Evolutionary conservation across 129 eudicot species (phyloP).

Genomic region (Tagetes patula): DNA sequence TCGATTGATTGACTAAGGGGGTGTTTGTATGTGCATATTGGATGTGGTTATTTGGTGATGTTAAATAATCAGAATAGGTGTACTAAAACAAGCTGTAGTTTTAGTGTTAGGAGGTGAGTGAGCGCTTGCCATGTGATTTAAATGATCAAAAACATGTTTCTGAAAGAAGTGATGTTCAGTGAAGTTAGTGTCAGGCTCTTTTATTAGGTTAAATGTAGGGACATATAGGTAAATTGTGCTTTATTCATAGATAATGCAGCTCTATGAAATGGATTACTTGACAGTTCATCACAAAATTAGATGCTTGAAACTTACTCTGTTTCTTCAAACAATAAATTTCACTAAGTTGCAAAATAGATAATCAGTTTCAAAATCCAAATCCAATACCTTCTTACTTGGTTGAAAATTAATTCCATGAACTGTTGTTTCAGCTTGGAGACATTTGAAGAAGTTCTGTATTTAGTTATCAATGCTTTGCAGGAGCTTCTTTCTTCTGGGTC

Average conservation of each 20-base stretch:
- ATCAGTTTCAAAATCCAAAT: not conserved
- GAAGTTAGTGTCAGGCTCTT: not conserved
- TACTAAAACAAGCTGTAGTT: not conserved
- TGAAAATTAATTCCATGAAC: not conserved
- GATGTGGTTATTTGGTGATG: not conserved
- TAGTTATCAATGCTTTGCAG: constrained; percentile 41
- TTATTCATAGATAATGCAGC: not conserved
- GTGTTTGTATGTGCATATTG: not conserved
- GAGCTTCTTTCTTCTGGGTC: constrained; percentile 56
- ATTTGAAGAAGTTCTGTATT: constrained; percentile 48
- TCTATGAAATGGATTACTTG: not conserved
- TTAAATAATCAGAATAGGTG: not conserved
- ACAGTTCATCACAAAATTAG: not conserved
- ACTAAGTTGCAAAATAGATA: not conserved
- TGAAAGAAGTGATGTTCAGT: not conserved
- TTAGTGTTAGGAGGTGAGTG: not conserved
- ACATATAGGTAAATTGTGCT: not conserved
- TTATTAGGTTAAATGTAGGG: not conserved
- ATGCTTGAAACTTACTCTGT: not conserved
- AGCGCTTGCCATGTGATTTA: not conserved
- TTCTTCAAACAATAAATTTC: not conserved
- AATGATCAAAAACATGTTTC: not conserved
- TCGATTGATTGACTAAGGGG: not conserved
- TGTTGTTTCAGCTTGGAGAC: constrained; percentile 52
- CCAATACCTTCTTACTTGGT: not conserved